Evolutionary conservation across 805 yeast genomes (phyloP).

Genomic region (Candida corydali): DNA sequence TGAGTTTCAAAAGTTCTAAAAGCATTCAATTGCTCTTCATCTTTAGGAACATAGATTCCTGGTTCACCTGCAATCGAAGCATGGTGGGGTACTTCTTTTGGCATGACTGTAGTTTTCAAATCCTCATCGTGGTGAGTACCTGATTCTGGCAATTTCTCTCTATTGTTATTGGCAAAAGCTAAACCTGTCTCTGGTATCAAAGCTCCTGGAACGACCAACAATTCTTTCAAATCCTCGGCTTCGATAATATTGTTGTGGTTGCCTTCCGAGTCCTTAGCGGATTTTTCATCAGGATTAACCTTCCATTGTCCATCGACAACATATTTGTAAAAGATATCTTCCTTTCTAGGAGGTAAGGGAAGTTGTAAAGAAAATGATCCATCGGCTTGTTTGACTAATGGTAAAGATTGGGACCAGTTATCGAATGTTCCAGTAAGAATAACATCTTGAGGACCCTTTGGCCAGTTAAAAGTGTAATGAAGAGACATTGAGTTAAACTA

Average conservation of each 20-base stretch:
- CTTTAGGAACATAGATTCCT: conserved; percentile 63
- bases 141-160: conserved; percentile 4
- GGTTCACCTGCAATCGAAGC: conserved; percentile 59
- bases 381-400: conserved; percentile 54
- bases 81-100: conserved; percentile 27
- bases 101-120: conserved; percentile 35
- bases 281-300: conserved; percentile 33
- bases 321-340: conserved; percentile 50
- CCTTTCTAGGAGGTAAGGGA: conserved; percentile 46
- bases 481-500: too few relatives aligned
- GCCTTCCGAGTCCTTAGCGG: conserved; percentile 47
- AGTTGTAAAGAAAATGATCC: conserved; percentile 59
- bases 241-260: conserved; percentile 49
- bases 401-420: conserved; percentile 57
- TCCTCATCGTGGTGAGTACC: conserved; percentile 9
- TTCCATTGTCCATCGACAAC: conserved; percentile 71
- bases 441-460: conserved; percentile 47
- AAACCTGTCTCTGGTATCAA: conserved; percentile 32
- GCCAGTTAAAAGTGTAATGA: conserved; percentile 39
- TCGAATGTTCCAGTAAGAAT: conserved; percentile 70
- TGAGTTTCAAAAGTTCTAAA: conserved; percentile 55
- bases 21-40: conserved; percentile 63
- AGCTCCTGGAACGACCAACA: conserved; percentile 13
- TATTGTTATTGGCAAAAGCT: conserved; percentile 5
- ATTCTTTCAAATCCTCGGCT: conserved; percentile 26